Base-by-base conservation (phyloP, 2,329 filamentous ascomycete species). In the Harringtonia aguacate region DNA sequence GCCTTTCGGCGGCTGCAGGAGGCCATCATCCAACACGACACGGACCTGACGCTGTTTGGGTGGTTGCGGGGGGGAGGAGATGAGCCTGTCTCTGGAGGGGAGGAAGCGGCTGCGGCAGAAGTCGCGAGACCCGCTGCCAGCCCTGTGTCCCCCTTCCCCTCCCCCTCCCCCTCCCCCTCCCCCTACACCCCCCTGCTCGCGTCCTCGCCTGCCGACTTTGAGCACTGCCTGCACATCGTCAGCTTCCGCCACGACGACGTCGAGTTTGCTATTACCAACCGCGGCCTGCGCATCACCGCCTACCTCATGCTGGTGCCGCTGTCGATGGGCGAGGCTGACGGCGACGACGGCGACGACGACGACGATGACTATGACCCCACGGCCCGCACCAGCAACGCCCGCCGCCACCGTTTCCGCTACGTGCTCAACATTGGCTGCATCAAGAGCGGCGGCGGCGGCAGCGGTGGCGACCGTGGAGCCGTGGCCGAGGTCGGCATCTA, bases 1-100 rank as follows among this genome's bases (percentile, higher is more conserved):
- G 52, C 53, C 0, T 53, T 53, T 17, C 30, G 41, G 21, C 44
- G 50, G 3, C 44, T 53, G 27, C 50, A 50, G 24, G 41, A 49
- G n/a, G 46, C 46, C 21, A 52, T 53, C 7, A 17, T 47, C 14
- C 39, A 46, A 18, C 22, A 21, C 3, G 39, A 20, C 2, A 46
- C 43, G 0, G 47, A 52, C 42, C 31, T 50, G 12, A 46, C 46
- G 1, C 21, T 48, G 21, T 41, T 52, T 24, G 48, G 3, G 10
- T 21, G 24, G 24, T 7, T 10, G 24, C 24, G 24, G 24, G 24
- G 24, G 24, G 24, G n/a, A n/a, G n/a, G n/a, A n/a, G n/a, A n/a
- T n/a, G n/a, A n/a, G n/a, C n/a, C n/a, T n/a, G n/a, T n/a, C n/a
- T n/a, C n/a, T n/a, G n/a, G n/a, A n/a, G n/a, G n/a, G n/a, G n/a